Conservation (phyloP, 1,284 basidiomycete genomes). For the Hemileia vastatrix region DNA sequence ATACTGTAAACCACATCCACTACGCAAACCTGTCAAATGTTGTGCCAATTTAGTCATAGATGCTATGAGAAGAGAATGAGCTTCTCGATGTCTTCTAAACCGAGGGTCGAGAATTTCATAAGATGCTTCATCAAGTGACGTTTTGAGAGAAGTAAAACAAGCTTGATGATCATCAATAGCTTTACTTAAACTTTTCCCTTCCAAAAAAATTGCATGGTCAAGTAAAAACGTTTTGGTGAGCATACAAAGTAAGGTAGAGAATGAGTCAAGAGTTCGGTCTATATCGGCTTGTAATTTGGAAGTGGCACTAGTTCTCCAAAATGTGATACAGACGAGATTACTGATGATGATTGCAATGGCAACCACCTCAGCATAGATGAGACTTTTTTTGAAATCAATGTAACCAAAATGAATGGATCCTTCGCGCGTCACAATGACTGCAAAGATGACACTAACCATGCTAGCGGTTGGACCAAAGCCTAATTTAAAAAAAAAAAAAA, state of each 20-base stretch:
- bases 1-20: constrained; percentile 69
- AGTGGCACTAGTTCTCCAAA: constrained; percentile 79
- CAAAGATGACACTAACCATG: constrained; percentile 21
- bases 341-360: constrained; percentile 65
- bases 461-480: constrained; percentile 19
- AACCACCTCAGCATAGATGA: constrained; percentile 50
- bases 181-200: constrained; percentile 51
- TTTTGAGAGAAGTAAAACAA: constrained; percentile 76
- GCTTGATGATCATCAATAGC: constrained; percentile 49
- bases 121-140: constrained; percentile 68
- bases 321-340: constrained; percentile 67
- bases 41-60: constrained; percentile 78
- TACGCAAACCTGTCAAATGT: constrained; percentile 74
- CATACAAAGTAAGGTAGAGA: constrained; percentile 68
- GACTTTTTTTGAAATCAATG: constrained; percentile 17
- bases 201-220: constrained; percentile 47
- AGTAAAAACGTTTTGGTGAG: constrained; percentile 73
- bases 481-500: neutral
- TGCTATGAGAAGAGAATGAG: constrained; percentile 73
- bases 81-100: constrained; percentile 49
- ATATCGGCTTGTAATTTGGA: constrained; percentile 68
- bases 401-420: constrained; percentile 23
- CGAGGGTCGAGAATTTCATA: constrained; percentile 59
- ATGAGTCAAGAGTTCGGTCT: constrained; percentile 73
- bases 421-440: constrained; percentile 19